Evolutionary conservation across 192 early-diverging fungal species (phyloP).

Genomic region (Paraglomus brasilianum): DNA sequence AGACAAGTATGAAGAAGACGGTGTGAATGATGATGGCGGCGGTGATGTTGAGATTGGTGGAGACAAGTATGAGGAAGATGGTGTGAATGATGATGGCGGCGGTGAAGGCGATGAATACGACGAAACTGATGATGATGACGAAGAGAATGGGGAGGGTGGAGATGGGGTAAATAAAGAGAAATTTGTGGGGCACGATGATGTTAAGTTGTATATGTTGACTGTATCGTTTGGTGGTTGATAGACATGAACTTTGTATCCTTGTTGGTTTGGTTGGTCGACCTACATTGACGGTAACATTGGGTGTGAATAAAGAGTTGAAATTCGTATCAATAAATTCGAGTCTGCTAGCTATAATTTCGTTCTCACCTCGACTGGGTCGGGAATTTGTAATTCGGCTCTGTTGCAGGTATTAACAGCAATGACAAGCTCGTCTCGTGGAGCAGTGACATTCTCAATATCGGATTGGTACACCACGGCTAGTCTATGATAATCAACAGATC

Average conservation of each 20-base stretch:
- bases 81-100: constrained; percentile 1
- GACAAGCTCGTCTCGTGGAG: background rate
- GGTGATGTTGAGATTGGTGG: background rate
- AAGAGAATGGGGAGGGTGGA: background rate
- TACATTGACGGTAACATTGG: background rate
- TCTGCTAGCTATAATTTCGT: background rate
- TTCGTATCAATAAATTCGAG: background rate
- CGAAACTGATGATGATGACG: background rate
- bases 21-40: constrained; percentile 6
- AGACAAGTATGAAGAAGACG: background rate
- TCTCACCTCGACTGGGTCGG: constrained; percentile 8
- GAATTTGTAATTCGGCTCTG: background rate
- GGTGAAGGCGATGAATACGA: background rate
- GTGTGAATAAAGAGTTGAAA: background rate
- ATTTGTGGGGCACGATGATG: background rate
- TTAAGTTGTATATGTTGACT: constrained; percentile 2
- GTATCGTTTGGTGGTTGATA: constrained; percentile 1
- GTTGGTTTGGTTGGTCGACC: constrained; percentile 1
- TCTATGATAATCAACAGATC: background rate
- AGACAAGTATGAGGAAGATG: background rate
- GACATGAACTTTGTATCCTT: constrained; percentile 10
- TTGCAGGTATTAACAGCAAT: constrained; percentile 10
- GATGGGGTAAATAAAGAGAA: background rate
- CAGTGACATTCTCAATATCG: constrained; percentile 5
- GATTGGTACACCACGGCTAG: constrained; percentile 18